Evolutionary conservation across 2,329 filamentous ascomycete species (phyloP).

Genomic region (Aspergillus persii): DNA sequence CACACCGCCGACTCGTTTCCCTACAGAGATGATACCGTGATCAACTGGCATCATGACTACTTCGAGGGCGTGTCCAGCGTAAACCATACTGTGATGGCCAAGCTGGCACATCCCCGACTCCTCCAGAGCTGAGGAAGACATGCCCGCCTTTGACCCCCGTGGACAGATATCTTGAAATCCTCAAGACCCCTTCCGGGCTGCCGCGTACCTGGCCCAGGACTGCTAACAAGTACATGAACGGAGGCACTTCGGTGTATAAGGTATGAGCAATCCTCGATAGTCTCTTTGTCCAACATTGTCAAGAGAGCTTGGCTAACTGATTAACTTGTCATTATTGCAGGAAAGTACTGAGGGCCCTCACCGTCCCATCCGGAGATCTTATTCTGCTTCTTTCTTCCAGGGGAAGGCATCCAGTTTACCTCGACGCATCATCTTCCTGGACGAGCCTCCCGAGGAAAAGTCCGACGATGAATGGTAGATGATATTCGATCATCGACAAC

Average conservation of each 20-base stretch:
- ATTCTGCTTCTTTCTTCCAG: neutral
- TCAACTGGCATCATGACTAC: constrained; percentile 15
- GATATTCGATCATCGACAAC: neutral
- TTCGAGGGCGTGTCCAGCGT: constrained; percentile 19
- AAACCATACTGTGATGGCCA: constrained; percentile 7
- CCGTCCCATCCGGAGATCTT: neutral
- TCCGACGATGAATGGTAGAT: neutral
- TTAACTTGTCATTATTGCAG: neutral
- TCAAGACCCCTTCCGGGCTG: too few species aligned
- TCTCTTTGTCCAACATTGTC: neutral
- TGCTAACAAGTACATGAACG: neutral
- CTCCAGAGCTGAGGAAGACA: constrained; percentile 6
- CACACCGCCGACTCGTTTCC: constrained; percentile 9
- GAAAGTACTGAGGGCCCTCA: neutral
- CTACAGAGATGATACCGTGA: constrained; percentile 6
- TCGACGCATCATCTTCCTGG: neutral
- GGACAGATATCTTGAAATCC: neutral
- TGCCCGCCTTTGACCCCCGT: constrained; percentile 4
- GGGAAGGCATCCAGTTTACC: neutral
- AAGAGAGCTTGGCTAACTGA: neutral
- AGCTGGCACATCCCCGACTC: constrained; percentile 10
- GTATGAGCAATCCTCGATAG: neutral
- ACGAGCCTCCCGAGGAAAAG: neutral
- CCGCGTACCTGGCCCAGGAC: neutral
- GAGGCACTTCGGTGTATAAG: neutral